Percentiles rank a stretch among this genome's conserved stretches.
Evolutionary conservation across 352 stramenopile species (phyloP).

Genomic region (Pythium apleroticum): DNA sequence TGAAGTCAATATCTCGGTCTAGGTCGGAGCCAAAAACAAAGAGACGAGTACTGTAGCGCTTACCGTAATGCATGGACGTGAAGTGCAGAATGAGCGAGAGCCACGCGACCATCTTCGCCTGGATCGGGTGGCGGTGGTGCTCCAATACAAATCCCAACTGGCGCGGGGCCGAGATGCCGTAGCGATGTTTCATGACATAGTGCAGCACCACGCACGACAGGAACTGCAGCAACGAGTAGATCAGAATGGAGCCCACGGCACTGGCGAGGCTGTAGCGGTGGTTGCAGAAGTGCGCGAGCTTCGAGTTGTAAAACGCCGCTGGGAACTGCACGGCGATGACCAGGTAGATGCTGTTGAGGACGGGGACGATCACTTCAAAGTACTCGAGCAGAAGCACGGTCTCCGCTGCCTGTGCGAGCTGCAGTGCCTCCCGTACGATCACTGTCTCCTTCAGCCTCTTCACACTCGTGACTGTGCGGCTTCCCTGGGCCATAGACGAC

Average conservation of each 20-base stretch:
- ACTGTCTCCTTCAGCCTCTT: not conserved
- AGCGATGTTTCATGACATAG: conserved; percentile 24
- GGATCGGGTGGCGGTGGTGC: conserved; percentile 6
- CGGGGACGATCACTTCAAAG: conserved; percentile 17
- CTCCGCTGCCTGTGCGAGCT: conserved; percentile 12
- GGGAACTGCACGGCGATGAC: conserved; percentile 4
- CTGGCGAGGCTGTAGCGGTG: not conserved
- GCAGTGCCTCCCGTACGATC: conserved; percentile 12
- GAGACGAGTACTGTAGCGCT: no score
- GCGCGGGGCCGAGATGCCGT: conserved; percentile 13
- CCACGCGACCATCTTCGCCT: conserved; percentile 21
- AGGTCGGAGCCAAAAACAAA: no score
- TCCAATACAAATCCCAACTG: conserved; percentile 23
- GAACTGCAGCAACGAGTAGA: conserved; percentile 15
- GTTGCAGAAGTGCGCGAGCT: conserved; percentile 6
- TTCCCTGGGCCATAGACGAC: not conserved
- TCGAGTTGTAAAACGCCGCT: conserved; percentile 10
- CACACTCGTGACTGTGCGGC: not conserved
- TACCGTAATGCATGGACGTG: conserved; percentile 14
- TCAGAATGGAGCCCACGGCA: not conserved
- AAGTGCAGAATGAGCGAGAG: conserved; percentile 17
- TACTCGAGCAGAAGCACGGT: conserved; percentile 21
- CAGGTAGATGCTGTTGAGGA: conserved; percentile 15
- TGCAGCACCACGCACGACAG: conserved; percentile 1
- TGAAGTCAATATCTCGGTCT: no score